Evolutionary conservation across 805 yeast genomes (phyloP).

Genomic region (Danielia oregonensis): DNA sequence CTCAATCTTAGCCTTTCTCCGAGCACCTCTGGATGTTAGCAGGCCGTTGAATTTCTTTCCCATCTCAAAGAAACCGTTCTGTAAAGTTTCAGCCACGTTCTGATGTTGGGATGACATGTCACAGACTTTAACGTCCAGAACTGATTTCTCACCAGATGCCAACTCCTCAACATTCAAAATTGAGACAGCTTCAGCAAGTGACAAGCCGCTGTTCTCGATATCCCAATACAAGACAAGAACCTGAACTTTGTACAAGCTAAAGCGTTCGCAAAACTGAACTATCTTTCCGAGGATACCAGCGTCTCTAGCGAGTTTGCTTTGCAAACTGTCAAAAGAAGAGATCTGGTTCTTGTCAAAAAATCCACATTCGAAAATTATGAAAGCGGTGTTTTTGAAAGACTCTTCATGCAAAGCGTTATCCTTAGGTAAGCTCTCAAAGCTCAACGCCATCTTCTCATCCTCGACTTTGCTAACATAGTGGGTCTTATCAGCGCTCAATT

Average conservation of each 20-base stretch:
- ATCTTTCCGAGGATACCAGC: constrained; percentile 32
- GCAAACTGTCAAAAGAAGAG: constrained; percentile 12
- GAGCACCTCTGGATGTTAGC: constrained; percentile 27
- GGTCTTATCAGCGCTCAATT: constrained; percentile 22
- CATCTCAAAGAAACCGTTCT: constrained; percentile 20
- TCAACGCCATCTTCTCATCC: constrained; percentile 26
- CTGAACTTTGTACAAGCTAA: constrained; percentile 36
- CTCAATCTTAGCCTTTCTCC: constrained; percentile 15
- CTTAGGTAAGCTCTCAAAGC: constrained; percentile 40
- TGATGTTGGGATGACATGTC: constrained; percentile 29
- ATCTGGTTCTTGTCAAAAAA: constrained; percentile 20
- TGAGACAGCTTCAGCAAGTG: constrained; percentile 11
- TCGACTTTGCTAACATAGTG: constrained; percentile 24
- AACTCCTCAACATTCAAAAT: constrained; percentile 15
- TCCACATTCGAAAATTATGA: constrained; percentile 54
- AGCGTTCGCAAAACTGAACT: constrained; percentile 28
- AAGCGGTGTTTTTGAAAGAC: constrained; percentile 38
- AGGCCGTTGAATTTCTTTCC: constrained; percentile 23
- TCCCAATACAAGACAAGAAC: constrained; percentile 45
- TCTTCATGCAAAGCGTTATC: constrained; percentile 31
- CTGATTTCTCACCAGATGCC: constrained; percentile 6
- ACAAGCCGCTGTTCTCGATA: constrained; percentile 15
- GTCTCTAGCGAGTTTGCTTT: constrained; percentile 37
- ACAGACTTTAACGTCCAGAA: constrained; percentile 25
- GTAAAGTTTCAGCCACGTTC: constrained; percentile 24